phyloP scores from a whole-genome alignment of 2,329 filamentous ascomycete genomes.

The Paracamarosporium sp. region DNA sequence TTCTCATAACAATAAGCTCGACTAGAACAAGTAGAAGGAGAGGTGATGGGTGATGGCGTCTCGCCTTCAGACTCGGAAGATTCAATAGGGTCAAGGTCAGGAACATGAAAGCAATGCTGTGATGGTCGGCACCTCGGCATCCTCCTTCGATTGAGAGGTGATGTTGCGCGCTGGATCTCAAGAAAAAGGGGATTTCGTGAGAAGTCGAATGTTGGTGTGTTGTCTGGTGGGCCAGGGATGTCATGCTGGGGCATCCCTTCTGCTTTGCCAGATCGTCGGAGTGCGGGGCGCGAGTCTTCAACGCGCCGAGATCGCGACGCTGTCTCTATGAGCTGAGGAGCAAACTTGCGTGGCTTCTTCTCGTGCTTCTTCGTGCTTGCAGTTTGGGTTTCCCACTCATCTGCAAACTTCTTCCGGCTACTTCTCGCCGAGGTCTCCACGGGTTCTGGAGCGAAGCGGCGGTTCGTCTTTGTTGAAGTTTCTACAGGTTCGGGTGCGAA shows the following conservation, averaged over 20 bases:
- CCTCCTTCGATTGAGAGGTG: slow-evolving; percentile 39
- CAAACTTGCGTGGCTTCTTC: slow-evolving; percentile 60
- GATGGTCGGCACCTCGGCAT: slow-evolving; percentile 41
- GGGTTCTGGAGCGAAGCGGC: slow-evolving; percentile 12
- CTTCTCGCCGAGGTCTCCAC: slow-evolving; percentile 10
- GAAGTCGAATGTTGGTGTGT: slow-evolving; percentile 41
- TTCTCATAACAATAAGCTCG: slow-evolving; percentile 58
- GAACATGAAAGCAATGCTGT: slow-evolving; percentile 65
- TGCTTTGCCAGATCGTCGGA: slow-evolving; percentile 72
- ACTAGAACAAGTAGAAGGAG: slow-evolving; percentile 56
- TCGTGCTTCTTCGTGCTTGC: slow-evolving; percentile 1
- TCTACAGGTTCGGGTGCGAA: slow-evolving; percentile 40
- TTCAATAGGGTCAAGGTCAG: slow-evolving; percentile 66
- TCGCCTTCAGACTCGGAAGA: slow-evolving; percentile 65
- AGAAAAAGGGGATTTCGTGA: slow-evolving; percentile 41
- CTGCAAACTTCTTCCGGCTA: slow-evolving; percentile 8
- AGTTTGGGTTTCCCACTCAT: not conserved
- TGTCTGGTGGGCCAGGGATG: slow-evolving; percentile 54
- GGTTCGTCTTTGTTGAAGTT: slow-evolving; percentile 30
- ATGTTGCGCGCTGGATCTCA: slow-evolving; percentile 44
- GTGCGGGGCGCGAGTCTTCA: slow-evolving; percentile 68
- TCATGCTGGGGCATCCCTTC: slow-evolving; percentile 66
- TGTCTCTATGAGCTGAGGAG: slow-evolving; percentile 82
- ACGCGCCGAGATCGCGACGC: slow-evolving; percentile 73
- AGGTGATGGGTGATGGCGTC: slow-evolving; percentile 53